Evolutionary conservation across 2,329 filamentous ascomycete species (phyloP), one percentile per base, ranked within the genome.

Genomic region (Fusarium sulawesiense): DNA sequence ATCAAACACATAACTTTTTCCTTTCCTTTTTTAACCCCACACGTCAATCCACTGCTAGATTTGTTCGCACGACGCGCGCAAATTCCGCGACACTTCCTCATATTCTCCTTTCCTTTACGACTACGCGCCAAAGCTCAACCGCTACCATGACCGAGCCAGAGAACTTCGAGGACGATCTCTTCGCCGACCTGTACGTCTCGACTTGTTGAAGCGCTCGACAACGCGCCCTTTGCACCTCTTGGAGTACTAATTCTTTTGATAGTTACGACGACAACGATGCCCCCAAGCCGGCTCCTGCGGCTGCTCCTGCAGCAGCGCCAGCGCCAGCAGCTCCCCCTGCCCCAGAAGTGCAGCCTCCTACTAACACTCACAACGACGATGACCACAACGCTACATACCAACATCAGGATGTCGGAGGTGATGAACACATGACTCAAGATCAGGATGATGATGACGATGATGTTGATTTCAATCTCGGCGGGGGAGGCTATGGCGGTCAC

Each of bases 81-180:
- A 46, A 42, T 37, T 27, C 25, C 45, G 64, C 64, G 68, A 53
- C 29, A 57, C 40, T 57, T 14, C 45, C 41, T 60, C 46, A 37
- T 58, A 47, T 48, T 23, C 46, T 46, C 44, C 42, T 71, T 47
- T 45, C 63, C 53, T 45, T 67, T 47, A 57, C 46, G 25, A 55
- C 57, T 42, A 45, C 51, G 61, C 65, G 57, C 55, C 57, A 51
- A 53, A 44, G 34, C 23, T 48, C 46, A 53, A 56, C 61, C 50
- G n/a, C 70, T 64, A 73, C 70, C 75, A 96, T 95, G 93, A 89
- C 92, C 49, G 93, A 96, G 76, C 85, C 87, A 56, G 92, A 94
- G 77, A 92, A 93, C 73, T 90, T 93, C 73, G 94, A 97, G 75
- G 94, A 97, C 77, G 94, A 97, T 86, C 92, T 97, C 82, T 97